Evolutionary conservation across 2,329 filamentous ascomycete species (phyloP), one percentile per base, ranked within the genome.

Genomic region (Raffaelea ambrosiae): DNA sequence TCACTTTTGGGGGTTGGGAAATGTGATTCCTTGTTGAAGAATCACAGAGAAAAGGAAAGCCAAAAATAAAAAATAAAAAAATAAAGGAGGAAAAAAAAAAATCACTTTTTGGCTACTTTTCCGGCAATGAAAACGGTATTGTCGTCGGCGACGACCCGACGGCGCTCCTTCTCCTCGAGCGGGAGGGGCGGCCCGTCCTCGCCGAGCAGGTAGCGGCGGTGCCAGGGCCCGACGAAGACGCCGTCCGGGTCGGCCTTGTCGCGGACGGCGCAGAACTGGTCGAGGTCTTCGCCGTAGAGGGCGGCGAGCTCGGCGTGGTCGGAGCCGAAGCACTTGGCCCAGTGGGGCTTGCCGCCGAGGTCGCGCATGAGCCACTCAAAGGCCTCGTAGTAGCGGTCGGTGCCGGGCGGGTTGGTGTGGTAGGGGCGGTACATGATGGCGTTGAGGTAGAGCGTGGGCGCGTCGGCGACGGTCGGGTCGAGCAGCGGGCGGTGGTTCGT

Each of bases 211-310:
- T 79, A 79, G 45, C 84, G 76, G 23, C 85, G 74, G 65, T 96
- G 88, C 91, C 91, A 98, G 43, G 89, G 83, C 2, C 91, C 91
- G 14, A 91, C 73, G 65, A 91, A 91, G 74, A 90, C 81, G 46
- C 85, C 85, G 51, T 88, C 79, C 0, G 82, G 81, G 59, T 91
- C 86, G 36, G 78, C 76, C 54, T 80, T 71, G 48, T 79, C 70
- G 51, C 86, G 73, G 14, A 88, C 74, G 40, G 68, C 67, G 44
- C 79, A 66, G 75, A 81, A 91, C 46, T 75, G 68, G 20, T 67
- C 61, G 56, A 88, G 70, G 52, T 81, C 69, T 7, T 71, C 62
- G 19, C 81, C 80, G 61, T 88, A 88, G 63, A 83, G 76, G 0
- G 61, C 61, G 22, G 71, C 69, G 38, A 89, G 68, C 36, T 84